Percentiles rank a stretch among this genome's conserved stretches.
Evolutionary conservation across 2,329 filamentous ascomycete genomes (phyloP).

Genomic region (Fusarium siculi): DNA sequence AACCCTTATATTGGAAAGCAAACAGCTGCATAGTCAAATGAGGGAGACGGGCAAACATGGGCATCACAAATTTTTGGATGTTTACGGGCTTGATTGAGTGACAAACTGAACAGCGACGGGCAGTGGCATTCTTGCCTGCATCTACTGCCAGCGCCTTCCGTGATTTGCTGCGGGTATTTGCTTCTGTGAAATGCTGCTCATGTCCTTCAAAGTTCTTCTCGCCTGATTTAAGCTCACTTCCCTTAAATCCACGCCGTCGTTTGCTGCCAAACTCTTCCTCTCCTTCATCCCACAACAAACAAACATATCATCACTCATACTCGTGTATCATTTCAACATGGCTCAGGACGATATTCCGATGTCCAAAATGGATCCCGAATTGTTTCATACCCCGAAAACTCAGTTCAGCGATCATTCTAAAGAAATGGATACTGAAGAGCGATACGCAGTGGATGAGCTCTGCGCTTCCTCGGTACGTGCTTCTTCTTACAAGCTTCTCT

Average conservation of each 20-base stretch:
- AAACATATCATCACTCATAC: not conserved
- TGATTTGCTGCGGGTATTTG: not conserved
- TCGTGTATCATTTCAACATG: not conserved
- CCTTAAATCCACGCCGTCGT: not conserved
- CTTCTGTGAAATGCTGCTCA: not conserved
- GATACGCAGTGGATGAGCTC: not conserved
- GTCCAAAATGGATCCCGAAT: not conserved
- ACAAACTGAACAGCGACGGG: not conserved
- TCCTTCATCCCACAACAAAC: not conserved
- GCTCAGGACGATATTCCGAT: not conserved
- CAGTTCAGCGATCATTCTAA: not conserved
- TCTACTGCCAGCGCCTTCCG: not conserved
- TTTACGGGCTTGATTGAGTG: not conserved
- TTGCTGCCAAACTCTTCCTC: not conserved
- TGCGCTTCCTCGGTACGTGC: not conserved
- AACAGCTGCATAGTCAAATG: fast-evolving
- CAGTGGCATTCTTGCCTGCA: not conserved
- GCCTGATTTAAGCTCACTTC: no score
- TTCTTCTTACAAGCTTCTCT: not conserved
- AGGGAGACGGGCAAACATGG: fast-evolving
- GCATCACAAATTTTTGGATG: not conserved
- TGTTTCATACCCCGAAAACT: not conserved
- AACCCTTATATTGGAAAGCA: not conserved
- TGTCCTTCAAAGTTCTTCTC: no score
- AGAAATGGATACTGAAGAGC: not conserved